Evolutionary conservation across 2,329 filamentous ascomycete species (phyloP), one percentile per base, ranked within the genome.

Genomic region (Aspergillus costaricaensis): DNA sequence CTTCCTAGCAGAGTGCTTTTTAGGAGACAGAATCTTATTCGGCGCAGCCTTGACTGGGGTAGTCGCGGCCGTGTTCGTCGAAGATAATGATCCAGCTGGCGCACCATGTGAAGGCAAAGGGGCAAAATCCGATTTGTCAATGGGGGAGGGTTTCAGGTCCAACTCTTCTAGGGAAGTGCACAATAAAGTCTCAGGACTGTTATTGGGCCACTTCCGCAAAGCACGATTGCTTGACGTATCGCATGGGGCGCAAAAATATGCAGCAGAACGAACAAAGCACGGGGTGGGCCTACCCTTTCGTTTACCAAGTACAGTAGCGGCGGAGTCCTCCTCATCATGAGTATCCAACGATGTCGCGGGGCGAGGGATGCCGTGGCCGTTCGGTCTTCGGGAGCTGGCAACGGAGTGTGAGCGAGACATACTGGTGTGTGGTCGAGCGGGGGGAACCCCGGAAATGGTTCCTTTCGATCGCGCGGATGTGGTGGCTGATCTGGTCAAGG

Each of bases 371-470:
- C 75, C 79, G 59, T 74, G 72, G 23, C 76, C 74, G 67, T 83
- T 77, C 59, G 79, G 71, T 68, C 81, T 82, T 57, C 81, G 77
- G 47, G 82, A 75, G 62, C 83, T 82, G 64, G 78, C 76, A 65
- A 85, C 77, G 38, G 85, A 79, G 6, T 85, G 80, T 3, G 84
- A 80, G 57, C 85, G 83, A 30, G 72, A 80, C 61, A 71, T 67
- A 38, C 70, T 76, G 61, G 78, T 73, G 5, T 78, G 74, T 14
- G 83, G 79, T 64, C 86, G 32, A 36, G 32, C 32, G 82, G 17
- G 74, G 67, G 12, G 82, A 80, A 1, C 87, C 32, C 32, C 86
- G 27, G 84, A 81, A 63, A 87, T 86, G 62, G 79, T 81, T 63
- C 77, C 81, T 56, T 78, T 77, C 52, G 78, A 74, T 65, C 81